Percentiles rank a stretch among this genome's conserved stretches.
Conservation (phyloP, 148 eudicot genomes). For the Talinum fruticosum region DNA sequence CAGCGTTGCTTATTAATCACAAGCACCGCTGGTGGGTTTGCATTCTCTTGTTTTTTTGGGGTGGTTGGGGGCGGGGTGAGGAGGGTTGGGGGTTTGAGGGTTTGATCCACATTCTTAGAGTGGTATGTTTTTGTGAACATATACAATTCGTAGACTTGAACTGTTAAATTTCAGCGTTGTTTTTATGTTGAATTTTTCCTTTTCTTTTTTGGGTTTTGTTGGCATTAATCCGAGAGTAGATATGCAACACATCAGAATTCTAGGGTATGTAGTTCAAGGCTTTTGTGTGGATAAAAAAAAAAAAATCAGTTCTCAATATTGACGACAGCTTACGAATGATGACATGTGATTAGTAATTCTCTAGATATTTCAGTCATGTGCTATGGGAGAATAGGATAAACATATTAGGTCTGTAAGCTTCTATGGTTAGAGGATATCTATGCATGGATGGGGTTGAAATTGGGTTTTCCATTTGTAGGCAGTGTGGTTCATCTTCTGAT, state of each 20-base stretch:
- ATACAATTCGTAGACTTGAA: background rate
- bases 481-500: too few species aligned
- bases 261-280: background rate
- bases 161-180: background rate
- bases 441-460: too few species aligned
- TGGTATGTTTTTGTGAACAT: background rate
- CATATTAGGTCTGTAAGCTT: too few species aligned
- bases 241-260: background rate
- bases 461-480: too few species aligned
- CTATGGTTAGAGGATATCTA: too few species aligned
- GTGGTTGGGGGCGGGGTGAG: background rate
- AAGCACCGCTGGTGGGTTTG: background rate
- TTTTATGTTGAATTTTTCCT: background rate
- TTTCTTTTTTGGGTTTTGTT: background rate
- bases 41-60: background rate
- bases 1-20: background rate
- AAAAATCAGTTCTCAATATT: too few species aligned
- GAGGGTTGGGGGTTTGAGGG: background rate
- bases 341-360: too few species aligned
- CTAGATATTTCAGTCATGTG: too few species aligned
- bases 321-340: too few species aligned
- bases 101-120: background rate
- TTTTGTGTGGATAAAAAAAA: too few species aligned
- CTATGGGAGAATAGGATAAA: too few species aligned
- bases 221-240: background rate